Base-by-base conservation (phyloP, 257 asterid genomes). In the Penstemon barbatus region DNA sequence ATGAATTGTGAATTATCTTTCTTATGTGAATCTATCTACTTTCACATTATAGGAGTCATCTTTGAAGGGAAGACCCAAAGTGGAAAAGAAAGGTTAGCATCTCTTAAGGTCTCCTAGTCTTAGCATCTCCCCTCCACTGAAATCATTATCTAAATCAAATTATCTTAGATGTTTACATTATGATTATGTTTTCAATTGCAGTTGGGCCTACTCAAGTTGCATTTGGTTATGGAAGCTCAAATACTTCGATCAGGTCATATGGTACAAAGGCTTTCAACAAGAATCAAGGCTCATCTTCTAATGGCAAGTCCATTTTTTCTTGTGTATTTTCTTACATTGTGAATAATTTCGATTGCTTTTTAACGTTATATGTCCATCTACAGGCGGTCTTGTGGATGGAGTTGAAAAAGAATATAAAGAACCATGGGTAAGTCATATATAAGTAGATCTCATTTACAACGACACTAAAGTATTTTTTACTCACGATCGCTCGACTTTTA, bases 401-500 rank as follows among this genome's bases (percentile, higher is more conserved):
- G 61, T 71, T 13, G 80, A 75, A 80, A 87, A 90, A 83, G 96
- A 93, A 56, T 93, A 90, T 79, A 83, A 80, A 59, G 97, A 93
- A 74, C 99, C 99, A 57, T 93, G 96, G 96, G 96, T 88, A 69
- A 74, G 89, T 73, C 33, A 45, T 50, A 63, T 61, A 61, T 19
- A 70, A 15, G 52, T 56, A 42, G 36, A 61, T 15, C 73, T 44
- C 52, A 75, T 5, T 38, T 65, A 57, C 50, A 7, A 9, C 52
- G 46, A 55, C 51, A 8, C 12, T 57, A 8, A 68, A 25, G 56
- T 71, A 55, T 25, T 25, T 39, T 50, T 41, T 54, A 18, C 52
- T 63, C 68, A 38, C 62, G 37, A 33, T 72, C 71, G 39, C 52
- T 40, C 58, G 56, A 39, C 48, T 45, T 15, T 25, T 45, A 6